Conservation (phyloP, 257 asterid genomes). For the Solanum bulbocastanum region DNA sequence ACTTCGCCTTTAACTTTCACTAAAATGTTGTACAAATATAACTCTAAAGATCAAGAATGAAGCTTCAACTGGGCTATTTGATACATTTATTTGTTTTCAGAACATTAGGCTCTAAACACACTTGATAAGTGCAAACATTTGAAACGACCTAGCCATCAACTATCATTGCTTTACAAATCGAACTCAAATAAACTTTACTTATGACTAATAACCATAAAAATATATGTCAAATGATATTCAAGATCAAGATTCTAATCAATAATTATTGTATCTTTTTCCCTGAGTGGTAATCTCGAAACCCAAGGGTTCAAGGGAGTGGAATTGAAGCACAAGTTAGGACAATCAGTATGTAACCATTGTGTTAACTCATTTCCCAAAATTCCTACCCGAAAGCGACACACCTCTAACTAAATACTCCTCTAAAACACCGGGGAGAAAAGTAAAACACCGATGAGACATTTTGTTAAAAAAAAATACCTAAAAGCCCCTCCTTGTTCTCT, state of each 20-base stretch:
- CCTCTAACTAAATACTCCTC: too few species aligned
- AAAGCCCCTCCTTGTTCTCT: constrained; percentile 27
- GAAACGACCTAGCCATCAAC: background rate
- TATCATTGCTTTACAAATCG: background rate
- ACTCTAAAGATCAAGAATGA: background rate
- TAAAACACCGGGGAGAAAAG: background rate
- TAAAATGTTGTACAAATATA: background rate
- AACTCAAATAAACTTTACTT: background rate
- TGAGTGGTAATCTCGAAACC: background rate
- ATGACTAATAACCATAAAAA: background rate
- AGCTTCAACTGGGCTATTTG: background rate
- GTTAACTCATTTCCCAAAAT: background rate
- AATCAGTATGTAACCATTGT: background rate
- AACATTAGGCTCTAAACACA: background rate
- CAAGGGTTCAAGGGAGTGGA: background rate
- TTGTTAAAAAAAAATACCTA: constrained; percentile 15
- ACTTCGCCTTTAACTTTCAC: background rate
- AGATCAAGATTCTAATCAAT: background rate
- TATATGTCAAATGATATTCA: background rate
- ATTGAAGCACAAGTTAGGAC: background rate
- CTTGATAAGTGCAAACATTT: background rate
- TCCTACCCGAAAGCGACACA: background rate
- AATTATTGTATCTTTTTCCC: background rate
- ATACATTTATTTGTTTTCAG: background rate
- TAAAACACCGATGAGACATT: background rate